Base-by-base conservation (phyloP, 139 green algal genomes). In the Monoraphidium neglectum region DNA sequence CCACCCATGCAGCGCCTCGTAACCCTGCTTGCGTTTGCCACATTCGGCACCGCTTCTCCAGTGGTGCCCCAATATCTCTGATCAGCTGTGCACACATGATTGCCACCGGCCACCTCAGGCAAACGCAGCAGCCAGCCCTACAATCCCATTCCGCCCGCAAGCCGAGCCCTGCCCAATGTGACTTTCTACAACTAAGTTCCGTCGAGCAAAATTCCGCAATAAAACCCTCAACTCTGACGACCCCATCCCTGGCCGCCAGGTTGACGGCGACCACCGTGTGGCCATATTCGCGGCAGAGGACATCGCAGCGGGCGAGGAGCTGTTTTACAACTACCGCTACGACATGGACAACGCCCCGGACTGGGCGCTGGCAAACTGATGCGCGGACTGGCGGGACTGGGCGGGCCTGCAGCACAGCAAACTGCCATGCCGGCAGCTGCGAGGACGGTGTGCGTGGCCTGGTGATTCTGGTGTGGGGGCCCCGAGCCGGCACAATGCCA, bases 181-280 rank as follows among this genome's bases (percentile, higher is more conserved):
- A 43, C 21, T 16, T 16, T 10, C 54, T 61, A n/a, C 30, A 21
- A 8, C 43, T 8, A 8, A 18, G 33, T 23, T n/a, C 62, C 30
- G 16, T 13, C 53, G 24, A 23, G 1, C 26, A 1, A 32, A 6
- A 37, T 13, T 65, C 3, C 46, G 43, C 21, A 37, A 16, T 43
- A 72, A 40, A 40, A 36, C 5, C 72, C 47, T 3, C 35, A 80
- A 26, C 43, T 74, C 18, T n/a, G n/a, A n/a, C n/a, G n/a, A n/a
- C n/a, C n/a, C n/a, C n/a, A n/a, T n/a, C n/a, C n/a, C n/a, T n/a
- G n/a, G n/a, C n/a, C n/a, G n/a, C n/a, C 77, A 87, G 68, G 88
- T 98, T n/a, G 86, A 93, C 57, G 94, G 94, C 26, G 93, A 98
- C 62, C 85, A 96, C 74, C 84, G 94, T 0, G 87, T 98, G 15